Conservation (phyloP, 768 basidiomycete genomes). For the Phylloporus arenicola region DNA sequence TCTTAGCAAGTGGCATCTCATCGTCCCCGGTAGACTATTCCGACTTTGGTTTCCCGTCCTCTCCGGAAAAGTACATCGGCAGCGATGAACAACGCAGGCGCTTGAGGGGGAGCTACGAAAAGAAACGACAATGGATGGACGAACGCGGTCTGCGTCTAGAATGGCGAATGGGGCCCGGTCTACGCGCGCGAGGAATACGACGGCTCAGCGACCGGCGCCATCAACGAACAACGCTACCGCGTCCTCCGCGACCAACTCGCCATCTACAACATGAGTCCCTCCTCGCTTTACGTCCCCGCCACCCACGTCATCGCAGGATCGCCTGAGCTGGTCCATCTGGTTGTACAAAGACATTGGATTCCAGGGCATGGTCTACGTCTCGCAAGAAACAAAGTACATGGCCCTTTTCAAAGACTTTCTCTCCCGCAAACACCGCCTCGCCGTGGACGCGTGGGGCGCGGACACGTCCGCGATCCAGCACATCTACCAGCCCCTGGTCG, state of each 20-base stretch:
- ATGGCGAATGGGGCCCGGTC: constrained; percentile 82
- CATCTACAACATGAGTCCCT: constrained; percentile 49
- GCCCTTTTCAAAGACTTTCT: constrained; percentile 63
- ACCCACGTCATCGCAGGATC: constrained; percentile 38
- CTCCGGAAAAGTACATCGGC: constrained; percentile 50
- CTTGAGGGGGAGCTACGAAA: constrained; percentile 55
- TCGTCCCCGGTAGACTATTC: constrained; percentile 19
- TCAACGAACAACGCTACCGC: constrained; percentile 59
- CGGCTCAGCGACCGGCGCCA: constrained; percentile 53
- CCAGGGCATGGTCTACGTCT: constrained; percentile 78
- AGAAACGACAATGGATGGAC: constrained; percentile 78
- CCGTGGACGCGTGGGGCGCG: constrained; percentile 74
- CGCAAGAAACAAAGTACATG: constrained; percentile 67
- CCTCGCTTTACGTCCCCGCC: not conserved
- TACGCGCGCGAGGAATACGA: constrained; percentile 62
- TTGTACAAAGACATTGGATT: constrained; percentile 84
- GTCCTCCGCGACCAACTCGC: constrained; percentile 70
- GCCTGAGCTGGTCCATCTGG: constrained; percentile 81
- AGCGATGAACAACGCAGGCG: constrained; percentile 48
- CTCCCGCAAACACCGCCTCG: constrained; percentile 71
- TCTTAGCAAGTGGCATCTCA: not conserved
- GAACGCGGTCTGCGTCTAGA: constrained; percentile 62
- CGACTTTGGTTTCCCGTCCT: constrained; percentile 63
- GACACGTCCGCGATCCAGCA: constrained; percentile 51
- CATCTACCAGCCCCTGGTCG: constrained; percentile 60